A percentile compares a stretch with the other conserved stretches of the same genome.
phyloP scores from a whole-genome alignment of 2,329 filamentous ascomycete species.

The Colletotrichum higginsianum region DNA sequence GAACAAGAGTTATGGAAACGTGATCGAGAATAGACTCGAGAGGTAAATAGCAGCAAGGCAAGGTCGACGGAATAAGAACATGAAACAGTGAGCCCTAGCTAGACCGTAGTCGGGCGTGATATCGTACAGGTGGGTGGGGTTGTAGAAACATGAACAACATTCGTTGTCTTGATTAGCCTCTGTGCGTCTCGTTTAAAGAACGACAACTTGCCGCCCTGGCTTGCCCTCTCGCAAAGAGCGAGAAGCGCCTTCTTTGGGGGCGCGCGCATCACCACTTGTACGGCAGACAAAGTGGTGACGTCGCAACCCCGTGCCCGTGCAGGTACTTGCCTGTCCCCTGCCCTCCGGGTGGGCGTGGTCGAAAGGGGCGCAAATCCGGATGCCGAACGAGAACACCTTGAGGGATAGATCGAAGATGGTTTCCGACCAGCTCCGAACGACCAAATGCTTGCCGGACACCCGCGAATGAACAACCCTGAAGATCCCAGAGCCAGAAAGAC shows the following conservation, averaged over 20 bases:
- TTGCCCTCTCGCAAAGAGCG: not conserved
- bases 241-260: not conserved
- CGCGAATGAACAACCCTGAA: slow-evolving; percentile 40
- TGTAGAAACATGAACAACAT: slow-evolving; percentile 30
- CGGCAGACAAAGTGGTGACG: slow-evolving; percentile 23
- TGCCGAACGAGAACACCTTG: slow-evolving; percentile 32
- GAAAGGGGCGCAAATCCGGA: not conserved
- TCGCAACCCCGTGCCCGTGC: slow-evolving; percentile 4
- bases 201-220: slow-evolving; percentile 16
- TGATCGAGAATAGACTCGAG: slow-evolving; percentile 13
- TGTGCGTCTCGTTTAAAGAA: slow-evolving; percentile 24
- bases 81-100: slow-evolving; percentile 39
- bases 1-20: slow-evolving; percentile 34
- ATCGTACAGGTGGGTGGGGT: slow-evolving; percentile 36
- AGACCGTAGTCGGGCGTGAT: slow-evolving; percentile 39
- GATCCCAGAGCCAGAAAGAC: slow-evolving; percentile 44
- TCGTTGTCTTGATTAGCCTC: slow-evolving; percentile 35
- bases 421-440: slow-evolving; percentile 34
- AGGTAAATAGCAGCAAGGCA: slow-evolving; percentile 2
- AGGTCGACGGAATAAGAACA: slow-evolving; percentile 17
- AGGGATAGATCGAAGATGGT: slow-evolving; percentile 22
- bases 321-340: slow-evolving; percentile 29
- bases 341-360: not conserved
- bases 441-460: slow-evolving; percentile 42
- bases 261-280: slow-evolving; percentile 22